A percentile compares a stretch with the other conserved stretches of the same genome.
Conservation (phyloP, 805 yeast genomes). For the Lipomyces mesembrius region DNA sequence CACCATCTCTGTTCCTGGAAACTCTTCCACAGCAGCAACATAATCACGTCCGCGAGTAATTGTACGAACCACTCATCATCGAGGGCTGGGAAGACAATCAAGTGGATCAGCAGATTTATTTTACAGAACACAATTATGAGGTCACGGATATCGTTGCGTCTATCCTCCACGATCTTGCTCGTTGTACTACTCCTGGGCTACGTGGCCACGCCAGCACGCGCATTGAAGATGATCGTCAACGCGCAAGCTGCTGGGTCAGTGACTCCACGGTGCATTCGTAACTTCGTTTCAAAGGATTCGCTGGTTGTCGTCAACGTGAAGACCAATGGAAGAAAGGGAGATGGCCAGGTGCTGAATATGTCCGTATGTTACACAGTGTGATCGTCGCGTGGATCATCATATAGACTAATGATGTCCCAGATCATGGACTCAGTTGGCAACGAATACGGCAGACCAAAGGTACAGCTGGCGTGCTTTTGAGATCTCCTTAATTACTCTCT, state of each 20-base stretch:
- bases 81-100: neutral
- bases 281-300: slow-evolving; percentile 82
- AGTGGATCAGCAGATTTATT: neutral
- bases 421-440: slow-evolving; percentile 83
- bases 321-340: slow-evolving; percentile 76
- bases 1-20: neutral
- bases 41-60: too few species aligned
- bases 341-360: slow-evolving; percentile 81
- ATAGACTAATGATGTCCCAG: slow-evolving; percentile 31
- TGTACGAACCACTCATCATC: neutral
- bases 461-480: neutral
- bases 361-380: slow-evolving; percentile 39
- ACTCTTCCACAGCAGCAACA: too few species aligned
- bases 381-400: neutral
- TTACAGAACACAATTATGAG: neutral
- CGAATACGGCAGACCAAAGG: slow-evolving; percentile 73
- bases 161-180: neutral
- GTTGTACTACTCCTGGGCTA: slow-evolving; percentile 1
- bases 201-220: slow-evolving; percentile 20
- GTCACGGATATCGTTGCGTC: neutral
- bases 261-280: slow-evolving; percentile 83
- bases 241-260: slow-evolving; percentile 30
- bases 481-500: neutral
- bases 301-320: slow-evolving; percentile 83
- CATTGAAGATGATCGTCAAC: slow-evolving; percentile 32